Evolutionary conservation across 73 alveolate genomes (phyloP).

Genomic region (Halteria grandinella): DNA sequence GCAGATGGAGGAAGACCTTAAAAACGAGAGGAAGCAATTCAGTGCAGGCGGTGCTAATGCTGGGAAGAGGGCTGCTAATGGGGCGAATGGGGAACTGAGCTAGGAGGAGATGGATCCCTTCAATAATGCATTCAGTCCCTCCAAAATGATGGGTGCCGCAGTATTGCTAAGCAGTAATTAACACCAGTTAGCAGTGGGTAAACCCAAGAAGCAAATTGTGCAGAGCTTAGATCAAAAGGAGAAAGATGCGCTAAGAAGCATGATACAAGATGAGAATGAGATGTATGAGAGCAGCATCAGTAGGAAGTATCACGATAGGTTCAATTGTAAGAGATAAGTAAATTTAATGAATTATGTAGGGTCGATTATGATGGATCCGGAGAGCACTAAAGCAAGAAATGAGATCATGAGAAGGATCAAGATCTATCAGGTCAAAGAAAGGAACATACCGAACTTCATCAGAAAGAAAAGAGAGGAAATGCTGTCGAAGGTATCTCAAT

Average conservation of each 20-base stretch:
- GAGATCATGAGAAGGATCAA: slow-evolving; percentile 39
- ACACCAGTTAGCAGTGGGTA: slow-evolving; percentile 14
- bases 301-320: slow-evolving; percentile 36
- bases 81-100: too few species aligned
- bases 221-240: slow-evolving; percentile 27
- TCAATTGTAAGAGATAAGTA: slow-evolving; percentile 24
- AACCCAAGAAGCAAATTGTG: slow-evolving; percentile 30
- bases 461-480: slow-evolving; percentile 54
- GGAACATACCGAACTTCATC: slow-evolving; percentile 55
- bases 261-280: slow-evolving; percentile 19
- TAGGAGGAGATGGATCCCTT: too few species aligned
- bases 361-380: slow-evolving; percentile 59
- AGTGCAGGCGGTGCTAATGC: too few species aligned
- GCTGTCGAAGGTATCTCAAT: slow-evolving; percentile 3
- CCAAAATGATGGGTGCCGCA: too few species aligned
- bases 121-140: too few species aligned
- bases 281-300: slow-evolving; percentile 1
- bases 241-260: not conserved
- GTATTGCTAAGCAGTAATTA: too few species aligned
- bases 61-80: too few species aligned
- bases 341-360: not conserved
- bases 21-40: too few species aligned
- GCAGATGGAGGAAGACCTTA: too few species aligned
- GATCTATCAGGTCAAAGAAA: slow-evolving; percentile 32
- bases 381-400: slow-evolving; percentile 29